A percentile compares a stretch with the other conserved stretches of the same genome.
Evolutionary conservation across 192 early-diverging fungal species (phyloP).

Genomic region (Diversispora eburnea): DNA sequence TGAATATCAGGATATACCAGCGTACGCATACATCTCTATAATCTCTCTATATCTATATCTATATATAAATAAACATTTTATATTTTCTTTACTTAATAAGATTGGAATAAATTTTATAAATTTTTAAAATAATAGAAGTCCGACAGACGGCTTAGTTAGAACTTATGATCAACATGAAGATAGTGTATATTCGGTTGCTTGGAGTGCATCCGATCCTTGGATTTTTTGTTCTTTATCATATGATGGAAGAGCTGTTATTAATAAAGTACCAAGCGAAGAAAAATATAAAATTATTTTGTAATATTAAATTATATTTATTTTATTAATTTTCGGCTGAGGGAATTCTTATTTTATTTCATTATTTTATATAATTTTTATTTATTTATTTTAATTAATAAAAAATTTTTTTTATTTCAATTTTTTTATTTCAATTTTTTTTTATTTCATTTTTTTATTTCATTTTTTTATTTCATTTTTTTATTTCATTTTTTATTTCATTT

Average conservation of each 20-base stretch:
- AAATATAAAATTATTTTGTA: constrained; percentile 76
- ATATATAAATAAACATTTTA: not conserved
- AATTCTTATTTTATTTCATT: not conserved
- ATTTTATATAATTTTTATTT: no score
- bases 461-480: no score
- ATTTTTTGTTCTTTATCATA: constrained; percentile 90
- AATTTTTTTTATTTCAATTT: no score
- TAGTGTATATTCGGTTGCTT: constrained; percentile 84
- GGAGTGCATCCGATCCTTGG: constrained; percentile 92
- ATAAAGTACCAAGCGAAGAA: constrained; percentile 78
- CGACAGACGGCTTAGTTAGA: constrained; percentile 77
- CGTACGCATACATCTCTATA: not conserved
- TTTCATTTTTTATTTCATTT: no score
- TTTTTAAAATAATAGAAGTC: constrained; percentile 30
- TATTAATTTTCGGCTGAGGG: not conserved
- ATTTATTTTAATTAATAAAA: no score
- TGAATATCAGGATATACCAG: constrained; percentile 32
- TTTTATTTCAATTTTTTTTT: no score
- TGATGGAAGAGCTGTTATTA: constrained; percentile 91
- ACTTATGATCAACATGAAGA: constrained; percentile 96
- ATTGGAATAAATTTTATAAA: not conserved
- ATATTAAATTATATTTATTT: not conserved
- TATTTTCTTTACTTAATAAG: not conserved
- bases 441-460: no score
- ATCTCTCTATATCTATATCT: not conserved